Conservation (phyloP, 306 rosid genomes). For the Casuarina cunninghamiana region DNA sequence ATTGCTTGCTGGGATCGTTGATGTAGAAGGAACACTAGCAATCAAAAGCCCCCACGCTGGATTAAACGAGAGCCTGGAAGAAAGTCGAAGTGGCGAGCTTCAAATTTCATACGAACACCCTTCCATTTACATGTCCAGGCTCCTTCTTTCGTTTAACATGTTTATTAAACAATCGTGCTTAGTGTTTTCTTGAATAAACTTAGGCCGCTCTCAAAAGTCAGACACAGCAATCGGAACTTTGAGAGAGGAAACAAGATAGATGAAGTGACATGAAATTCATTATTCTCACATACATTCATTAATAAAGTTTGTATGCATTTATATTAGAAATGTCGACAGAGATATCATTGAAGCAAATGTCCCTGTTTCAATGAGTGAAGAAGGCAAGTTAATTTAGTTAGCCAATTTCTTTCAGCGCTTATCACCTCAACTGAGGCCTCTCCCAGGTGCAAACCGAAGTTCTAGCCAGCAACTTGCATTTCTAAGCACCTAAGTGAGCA, state of each 20-base stretch:
- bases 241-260: too few relatives aligned
- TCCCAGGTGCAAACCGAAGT: not conserved
- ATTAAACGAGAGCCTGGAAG: conserved; percentile 51
- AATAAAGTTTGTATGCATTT: too few relatives aligned
- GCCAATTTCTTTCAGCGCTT: not conserved
- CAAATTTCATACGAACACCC: too few relatives aligned
- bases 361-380: too few relatives aligned
- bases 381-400: not conserved
- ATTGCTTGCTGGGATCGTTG: conserved; percentile 64
- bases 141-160: not conserved
- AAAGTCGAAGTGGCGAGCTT: conserved; percentile 62
- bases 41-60: conserved; percentile 69
- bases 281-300: too few relatives aligned
- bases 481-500: not conserved
- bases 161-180: not conserved
- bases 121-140: too few relatives aligned
- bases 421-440: not conserved
- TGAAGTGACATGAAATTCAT: too few relatives aligned
- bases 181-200: conserved; percentile 48
- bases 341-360: too few relatives aligned
- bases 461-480: not conserved
- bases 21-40: conserved; percentile 55
- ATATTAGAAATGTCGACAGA: too few relatives aligned
- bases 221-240: conserved; percentile 49
- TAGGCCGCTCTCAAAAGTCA: conserved; percentile 64